phyloP scores from a whole-genome alignment of 2,329 filamentous ascomycete genomes.

The Nemania sp. region DNA sequence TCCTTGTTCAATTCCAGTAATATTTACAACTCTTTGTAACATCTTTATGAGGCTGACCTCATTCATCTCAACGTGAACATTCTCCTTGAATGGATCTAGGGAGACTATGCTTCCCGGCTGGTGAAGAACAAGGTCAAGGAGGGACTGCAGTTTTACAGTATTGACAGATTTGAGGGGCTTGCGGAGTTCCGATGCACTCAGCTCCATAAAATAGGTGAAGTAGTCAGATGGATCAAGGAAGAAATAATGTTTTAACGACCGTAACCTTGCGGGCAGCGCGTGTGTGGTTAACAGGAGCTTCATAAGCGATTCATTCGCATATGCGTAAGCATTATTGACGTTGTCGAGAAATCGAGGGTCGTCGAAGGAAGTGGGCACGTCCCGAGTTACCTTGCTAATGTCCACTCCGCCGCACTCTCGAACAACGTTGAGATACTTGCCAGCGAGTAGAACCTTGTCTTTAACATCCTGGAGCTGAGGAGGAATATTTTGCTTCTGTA shows the following conservation, averaged over 20 bases:
- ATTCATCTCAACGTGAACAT: conserved; percentile 98
- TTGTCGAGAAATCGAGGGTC: conserved; percentile 94
- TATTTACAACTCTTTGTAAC: conserved; percentile 95
- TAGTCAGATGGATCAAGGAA: conserved; percentile 98
- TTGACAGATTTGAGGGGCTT: conserved; percentile 92
- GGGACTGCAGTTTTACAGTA: conserved; percentile 89
- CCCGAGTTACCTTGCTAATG: conserved; percentile 85
- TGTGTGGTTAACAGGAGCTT: conserved; percentile 93
- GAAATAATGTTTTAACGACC: conserved; percentile 98
- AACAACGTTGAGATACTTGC: conserved; percentile 98
- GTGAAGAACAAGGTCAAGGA: conserved; percentile 95
- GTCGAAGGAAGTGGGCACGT: conserved; percentile 93
- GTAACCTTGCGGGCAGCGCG: conserved; percentile 84
- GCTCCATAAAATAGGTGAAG: conserved; percentile 96
- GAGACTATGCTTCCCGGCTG: conserved; percentile 95
- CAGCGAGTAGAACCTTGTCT: conserved; percentile 93
- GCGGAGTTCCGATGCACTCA: conserved; percentile 87
- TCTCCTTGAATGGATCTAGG: conserved; percentile 96
- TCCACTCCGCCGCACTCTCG: conserved; percentile 97
- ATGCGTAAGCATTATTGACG: conserved; percentile 92
- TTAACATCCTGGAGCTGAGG: conserved; percentile 91
- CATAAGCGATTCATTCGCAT: conserved; percentile 94
- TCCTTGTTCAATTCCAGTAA: conserved; percentile 93
- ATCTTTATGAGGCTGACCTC: conserved; percentile 92
- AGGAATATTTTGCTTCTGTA: conserved; percentile 90